Evolutionary conservation across 2,329 filamentous ascomycete species (phyloP), one percentile per base, ranked within the genome.

Genomic region (Aspergillus niger): DNA sequence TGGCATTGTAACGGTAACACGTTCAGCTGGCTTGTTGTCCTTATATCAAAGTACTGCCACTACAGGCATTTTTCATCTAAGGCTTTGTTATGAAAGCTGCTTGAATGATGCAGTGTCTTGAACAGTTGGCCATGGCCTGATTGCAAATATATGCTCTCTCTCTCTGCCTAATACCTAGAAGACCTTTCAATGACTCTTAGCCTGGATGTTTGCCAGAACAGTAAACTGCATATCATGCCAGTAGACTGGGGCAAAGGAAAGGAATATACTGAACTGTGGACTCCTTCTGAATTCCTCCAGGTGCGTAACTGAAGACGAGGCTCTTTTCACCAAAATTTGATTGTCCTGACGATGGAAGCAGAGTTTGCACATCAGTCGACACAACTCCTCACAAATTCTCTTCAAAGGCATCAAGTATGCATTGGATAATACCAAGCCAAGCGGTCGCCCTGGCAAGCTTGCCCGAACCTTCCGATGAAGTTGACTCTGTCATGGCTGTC

Each of bases 401-500:
- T 24, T 6, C 11, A 20, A 44, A 43, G 20, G 13, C 17, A 44
- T 44, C 20, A 44, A 22, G 22, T 11, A 44, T 44, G 41, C 41
- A 44, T 22, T 44, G 41, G 41, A 44, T 44, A 6, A 44, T 44
- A 24, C 41, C 41, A 24, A 44, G 7, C 17, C 41, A 44, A 24
- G 22, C 41, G 22, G 13, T 24, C 22, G 20, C 41, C 5, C 41
- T 44, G 41, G 2, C 41, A 13, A 6, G 41, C 17, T 44, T 44
- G 5, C 41, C 41, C 22, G 10, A 5, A 8, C 8, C 22, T 20
- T 22, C 20, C n/a, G 41, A 44, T 20, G 41, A 44, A 44, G 41
- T 44, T 13, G 41, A 44, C 8, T 44, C 68, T 20, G 73, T 76
- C 30, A 65, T 75, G 53, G 54, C 69, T 7, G 67, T 69, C 20